A percentile compares a stretch with the other conserved stretches of the same genome.
phyloP scores from a whole-genome alignment of 257 asterid species.

The Petunia secreta region DNA sequence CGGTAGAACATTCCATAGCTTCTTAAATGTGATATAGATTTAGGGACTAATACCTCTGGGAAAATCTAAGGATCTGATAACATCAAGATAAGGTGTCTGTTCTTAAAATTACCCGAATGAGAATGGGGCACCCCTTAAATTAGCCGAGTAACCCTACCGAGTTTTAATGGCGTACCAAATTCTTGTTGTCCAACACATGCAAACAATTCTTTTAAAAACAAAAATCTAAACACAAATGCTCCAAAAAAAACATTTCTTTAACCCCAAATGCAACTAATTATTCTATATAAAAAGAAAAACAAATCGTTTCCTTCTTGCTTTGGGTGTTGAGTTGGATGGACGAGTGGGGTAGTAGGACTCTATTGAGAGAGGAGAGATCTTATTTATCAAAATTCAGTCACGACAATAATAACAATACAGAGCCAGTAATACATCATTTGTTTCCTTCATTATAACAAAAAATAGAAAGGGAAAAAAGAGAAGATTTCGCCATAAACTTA shows the following conservation, averaged over 20 bases:
- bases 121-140: neutral
- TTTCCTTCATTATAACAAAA: constrained; percentile 11
- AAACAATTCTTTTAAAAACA: neutral
- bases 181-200: neutral
- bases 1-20: too few relatives aligned
- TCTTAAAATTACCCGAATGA: neutral
- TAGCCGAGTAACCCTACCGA: neutral
- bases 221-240: neutral
- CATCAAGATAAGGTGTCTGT: neutral
- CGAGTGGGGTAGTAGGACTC: neutral
- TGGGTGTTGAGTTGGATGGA: too few relatives aligned
- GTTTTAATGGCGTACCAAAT: neutral
- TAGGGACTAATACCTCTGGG: neutral
- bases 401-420: constrained; percentile 23
- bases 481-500: neutral
- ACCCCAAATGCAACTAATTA: neutral
- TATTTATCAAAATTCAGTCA: constrained; percentile 31
- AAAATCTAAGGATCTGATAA: constrained; percentile 2
- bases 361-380: neutral
- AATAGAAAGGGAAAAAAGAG: neutral
- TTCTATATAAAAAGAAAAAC: neutral
- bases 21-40: too few relatives aligned
- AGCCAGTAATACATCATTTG: constrained; percentile 27
- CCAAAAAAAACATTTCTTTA: neutral
- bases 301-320: neutral